Evolutionary conservation across 2,329 filamentous ascomycete species (phyloP).

Genomic region (Claviceps sp.): DNA sequence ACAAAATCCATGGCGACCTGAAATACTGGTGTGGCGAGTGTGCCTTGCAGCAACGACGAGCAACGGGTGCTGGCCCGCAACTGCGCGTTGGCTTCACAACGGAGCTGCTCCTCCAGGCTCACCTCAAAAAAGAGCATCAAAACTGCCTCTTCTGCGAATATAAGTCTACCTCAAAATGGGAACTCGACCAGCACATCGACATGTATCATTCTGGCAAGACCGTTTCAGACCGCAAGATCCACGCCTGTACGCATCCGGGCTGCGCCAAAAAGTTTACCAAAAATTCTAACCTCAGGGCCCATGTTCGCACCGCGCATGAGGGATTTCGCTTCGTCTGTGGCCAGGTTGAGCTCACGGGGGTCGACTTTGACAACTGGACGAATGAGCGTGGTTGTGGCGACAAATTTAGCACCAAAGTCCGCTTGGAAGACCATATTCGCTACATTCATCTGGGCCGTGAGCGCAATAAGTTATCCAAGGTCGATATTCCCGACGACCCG

Average conservation of each 20-base stretch:
- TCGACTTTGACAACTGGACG: constrained; percentile 50
- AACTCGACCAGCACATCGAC: constrained; percentile 66
- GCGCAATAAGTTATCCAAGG: constrained; percentile 24
- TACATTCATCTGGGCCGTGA: constrained; percentile 58
- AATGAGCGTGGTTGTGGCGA: constrained; percentile 57
- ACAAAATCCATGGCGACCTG: constrained; percentile 53
- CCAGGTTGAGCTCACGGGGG: constrained; percentile 43
- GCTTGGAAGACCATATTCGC: constrained; percentile 72
- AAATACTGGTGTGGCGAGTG: constrained; percentile 73
- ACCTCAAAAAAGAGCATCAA: constrained; percentile 62
- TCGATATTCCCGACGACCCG: constrained; percentile 5
- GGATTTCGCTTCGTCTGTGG: constrained; percentile 71
- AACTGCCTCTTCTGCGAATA: constrained; percentile 63
- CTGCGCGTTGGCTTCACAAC: constrained; percentile 53
- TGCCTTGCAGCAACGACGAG: constrained; percentile 18
- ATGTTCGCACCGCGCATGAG: constrained; percentile 65
- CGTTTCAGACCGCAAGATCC: constrained; percentile 49
- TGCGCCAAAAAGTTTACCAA: constrained; percentile 72
- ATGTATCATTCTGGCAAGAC: constrained; percentile 54
- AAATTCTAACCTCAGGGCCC: constrained; percentile 68
- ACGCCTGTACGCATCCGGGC: constrained; percentile 50
- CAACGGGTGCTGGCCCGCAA: constrained; percentile 23
- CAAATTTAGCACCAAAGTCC: constrained; percentile 62
- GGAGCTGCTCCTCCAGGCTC: constrained; percentile 54
- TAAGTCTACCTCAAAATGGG: constrained; percentile 50